Base-by-base conservation (phyloP, 805 yeast species). In the Yarrowia osloensis region DNA sequence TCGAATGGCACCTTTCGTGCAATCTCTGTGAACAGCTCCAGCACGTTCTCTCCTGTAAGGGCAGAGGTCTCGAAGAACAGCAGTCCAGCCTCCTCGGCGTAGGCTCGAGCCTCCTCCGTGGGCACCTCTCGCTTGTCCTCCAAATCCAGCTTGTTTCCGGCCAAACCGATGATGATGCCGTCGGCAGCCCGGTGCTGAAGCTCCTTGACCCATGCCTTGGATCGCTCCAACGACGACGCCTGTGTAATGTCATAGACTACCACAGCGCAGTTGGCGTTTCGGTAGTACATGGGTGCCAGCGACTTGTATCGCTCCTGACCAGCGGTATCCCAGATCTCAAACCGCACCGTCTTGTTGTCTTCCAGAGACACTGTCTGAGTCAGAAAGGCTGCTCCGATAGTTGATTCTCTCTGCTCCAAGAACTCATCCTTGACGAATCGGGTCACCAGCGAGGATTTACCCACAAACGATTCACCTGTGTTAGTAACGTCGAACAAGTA, bases 331-430 rank as follows among this genome's bases (percentile, higher is more conserved):
- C 85, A 82, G 39, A 82, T 82, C 70, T 82, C 85, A 65, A 77
- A 87, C 75, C 75, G 79, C 68, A 77, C 82, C 42, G 78, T 79
- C 40, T 83, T 77, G 69, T 79, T 74, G 17, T 76, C 71, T 65
- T 80, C 84, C 8, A 85, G 70, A 12, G 80, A 80, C 13, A 89
- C 81, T 12, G 89, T 86, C 75, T 92, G 96, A 19, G 98, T 91
- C 44, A 95, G 83, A 77, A 94, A 95, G 0, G 98, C 99, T 4
- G 99, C 99, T n/a, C 99, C 99, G 67, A 95, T 95, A 1, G 99
- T 95, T 49, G 96, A 90, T 71, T 96, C 91, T 68, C 94, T 85
- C 70, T 85, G 85, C 33, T 85, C 88, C 71, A 91, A 95, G 75
- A 94, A 95, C 68, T 79, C 80, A 69, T 79, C 75, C 70, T 84